A percentile compares a stretch with the other conserved stretches of the same genome.
Evolutionary conservation across 768 basidiomycete genomes (phyloP).

Genomic region (Boletus rex-veris): DNA sequence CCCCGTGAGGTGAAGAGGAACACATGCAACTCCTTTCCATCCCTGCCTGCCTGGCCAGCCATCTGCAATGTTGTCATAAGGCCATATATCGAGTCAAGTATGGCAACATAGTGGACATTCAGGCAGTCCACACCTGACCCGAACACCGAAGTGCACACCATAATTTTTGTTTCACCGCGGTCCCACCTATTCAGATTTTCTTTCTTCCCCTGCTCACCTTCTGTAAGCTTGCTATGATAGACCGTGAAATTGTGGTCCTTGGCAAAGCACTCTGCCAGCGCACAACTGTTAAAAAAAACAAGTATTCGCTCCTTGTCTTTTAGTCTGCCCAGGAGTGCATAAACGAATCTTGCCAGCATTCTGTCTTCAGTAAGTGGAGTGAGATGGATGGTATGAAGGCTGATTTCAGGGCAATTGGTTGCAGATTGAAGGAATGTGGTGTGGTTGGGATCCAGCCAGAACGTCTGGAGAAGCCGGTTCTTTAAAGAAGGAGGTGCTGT

Average conservation of each 20-base stretch:
- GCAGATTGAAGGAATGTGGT: not conserved
- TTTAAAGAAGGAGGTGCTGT: not conserved
- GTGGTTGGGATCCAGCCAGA: not conserved
- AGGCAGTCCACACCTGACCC: not conserved
- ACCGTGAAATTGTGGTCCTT: not conserved
- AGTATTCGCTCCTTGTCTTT: not conserved
- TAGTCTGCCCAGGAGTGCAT: not conserved
- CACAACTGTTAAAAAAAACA: not conserved
- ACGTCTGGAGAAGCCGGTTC: not conserved
- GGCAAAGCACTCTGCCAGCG: not conserved
- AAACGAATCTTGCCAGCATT: not conserved
- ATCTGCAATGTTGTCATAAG: not conserved
- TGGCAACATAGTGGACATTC: not conserved
- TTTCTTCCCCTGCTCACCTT: not conserved
- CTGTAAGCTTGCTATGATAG: not conserved
- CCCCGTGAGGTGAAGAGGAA: not conserved
- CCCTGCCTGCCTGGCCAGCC: not conserved
- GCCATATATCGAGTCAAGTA: not conserved
- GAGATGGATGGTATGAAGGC: not conserved
- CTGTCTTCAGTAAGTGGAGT: not conserved
- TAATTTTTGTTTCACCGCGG: not conserved
- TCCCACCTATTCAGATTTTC: not conserved
- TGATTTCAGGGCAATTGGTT: constrained; percentile 3
- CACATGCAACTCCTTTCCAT: not conserved
- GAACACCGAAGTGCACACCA: not conserved